Conservation (phyloP, 2,329 filamentous ascomycete species). For the Celoporthe dispersa region DNA sequence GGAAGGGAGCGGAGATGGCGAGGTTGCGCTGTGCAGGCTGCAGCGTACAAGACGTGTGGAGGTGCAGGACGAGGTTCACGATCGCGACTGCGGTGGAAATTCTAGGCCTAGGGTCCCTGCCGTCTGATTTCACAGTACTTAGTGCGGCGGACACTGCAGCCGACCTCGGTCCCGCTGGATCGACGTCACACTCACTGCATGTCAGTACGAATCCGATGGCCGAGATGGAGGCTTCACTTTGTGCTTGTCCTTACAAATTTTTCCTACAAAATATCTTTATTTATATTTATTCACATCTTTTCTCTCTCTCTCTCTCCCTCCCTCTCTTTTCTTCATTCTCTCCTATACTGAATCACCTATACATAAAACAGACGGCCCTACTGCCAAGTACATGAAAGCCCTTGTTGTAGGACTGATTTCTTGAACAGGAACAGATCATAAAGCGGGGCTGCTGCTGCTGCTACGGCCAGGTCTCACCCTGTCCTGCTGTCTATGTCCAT, state of each 20-base stretch:
- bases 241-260: not conserved
- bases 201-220: too few relatives aligned
- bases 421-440: not conserved
- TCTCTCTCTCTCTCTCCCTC: too few relatives aligned
- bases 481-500: not conserved
- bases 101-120: not conserved
- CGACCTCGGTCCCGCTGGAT: not conserved
- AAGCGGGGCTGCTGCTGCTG: conserved; percentile 9
- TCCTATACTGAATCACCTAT: not conserved
- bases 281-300: not conserved
- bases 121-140: not conserved
- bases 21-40: not conserved
- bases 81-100: not conserved
- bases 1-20: not conserved
- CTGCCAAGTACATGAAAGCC: not conserved
- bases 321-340: too few relatives aligned
- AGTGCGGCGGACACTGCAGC: not conserved
- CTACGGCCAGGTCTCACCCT: conserved; percentile 1
- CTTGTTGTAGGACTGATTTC: not conserved
- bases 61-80: not conserved
- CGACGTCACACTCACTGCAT: not conserved
- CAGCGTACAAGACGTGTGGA: not conserved
- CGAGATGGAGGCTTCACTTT: not conserved
- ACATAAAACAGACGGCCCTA: not conserved
- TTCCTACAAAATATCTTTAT: not conserved